Base-by-base conservation (phyloP, 495 filamentous ascomycete species). In the Daldinia bambusicola region DNA sequence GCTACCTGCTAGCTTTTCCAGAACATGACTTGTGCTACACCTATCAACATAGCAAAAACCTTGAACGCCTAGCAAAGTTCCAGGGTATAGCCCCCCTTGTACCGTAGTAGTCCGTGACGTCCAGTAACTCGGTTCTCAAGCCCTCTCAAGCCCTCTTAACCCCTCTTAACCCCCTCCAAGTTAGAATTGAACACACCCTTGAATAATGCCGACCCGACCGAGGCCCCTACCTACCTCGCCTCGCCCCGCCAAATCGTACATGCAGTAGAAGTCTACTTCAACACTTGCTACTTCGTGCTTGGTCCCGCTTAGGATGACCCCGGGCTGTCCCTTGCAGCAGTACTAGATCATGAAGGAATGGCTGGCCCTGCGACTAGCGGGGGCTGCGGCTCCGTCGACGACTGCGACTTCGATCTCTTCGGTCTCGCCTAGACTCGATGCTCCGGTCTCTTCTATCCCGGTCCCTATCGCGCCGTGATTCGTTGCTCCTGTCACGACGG, bases 301-400 rank as follows among this genome's bases (percentile, higher is more conserved):
- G 50, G 0, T 18, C 40, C 12, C 18, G 32, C 32, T 14, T 38
- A 18, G 16, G 26, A 60, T 36, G 18, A 41, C n/a, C 32, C 32
- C 14, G 34, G 30, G 26, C 31, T 14, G 55, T 37, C 18, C 45
- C 48, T 9, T 36, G 60, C 37, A 69, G 37, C 37, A 63, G 30
- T 48, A 64, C 61, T 45, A 51, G 31, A 41, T 45, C 34, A 55
- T 18, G 60, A 36, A 64, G 55, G 18, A 40, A 40, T 41, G 31
- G 34, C 22, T 59, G 31, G 20, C 61, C 41, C 52, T 37, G 52
- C 41, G 38, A 55, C 67, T 74, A 74, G 56, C 71, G 71, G 22
- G 74, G 75, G 36, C 74, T 77, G 26, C 75, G 66, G 45, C 75
- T 74, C 40, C 68, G 73, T 61, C 72, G 72, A 26, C 70, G 66